phyloP scores from a whole-genome alignment of 2,329 filamentous ascomycete species.

The Trichophyton equinum region DNA sequence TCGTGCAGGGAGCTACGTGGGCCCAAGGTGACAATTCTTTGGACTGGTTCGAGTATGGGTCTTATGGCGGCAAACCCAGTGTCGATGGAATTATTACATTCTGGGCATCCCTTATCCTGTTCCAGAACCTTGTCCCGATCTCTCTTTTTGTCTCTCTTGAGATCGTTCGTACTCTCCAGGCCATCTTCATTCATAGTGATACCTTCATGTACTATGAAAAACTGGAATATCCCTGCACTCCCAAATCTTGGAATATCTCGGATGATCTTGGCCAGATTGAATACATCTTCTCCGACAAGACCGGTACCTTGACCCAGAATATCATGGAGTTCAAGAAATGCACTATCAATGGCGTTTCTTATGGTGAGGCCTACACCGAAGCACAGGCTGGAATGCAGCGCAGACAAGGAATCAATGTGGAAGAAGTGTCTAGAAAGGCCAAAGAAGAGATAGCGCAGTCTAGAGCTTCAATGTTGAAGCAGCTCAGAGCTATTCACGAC shows the following conservation, averaged over 20 bases:
- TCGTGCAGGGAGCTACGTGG: slow-evolving; percentile 79
- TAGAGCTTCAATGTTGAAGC: slow-evolving; percentile 56
- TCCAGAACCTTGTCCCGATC: slow-evolving; percentile 97
- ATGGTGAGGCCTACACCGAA: slow-evolving; percentile 96
- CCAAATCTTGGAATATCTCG: slow-evolving; percentile 98
- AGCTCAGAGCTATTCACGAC: slow-evolving; percentile 64
- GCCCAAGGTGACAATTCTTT: slow-evolving; percentile 59
- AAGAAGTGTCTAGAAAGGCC: slow-evolving; percentile 61
- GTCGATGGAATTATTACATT: slow-evolving; percentile 92
- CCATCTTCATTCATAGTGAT: slow-evolving; percentile 95
- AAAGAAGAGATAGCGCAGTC: slow-evolving; percentile 67
- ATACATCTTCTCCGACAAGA: slow-evolving; percentile 97
- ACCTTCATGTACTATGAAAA: slow-evolving; percentile 93
- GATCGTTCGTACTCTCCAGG: slow-evolving; percentile 84
- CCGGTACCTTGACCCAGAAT: slow-evolving; percentile 78
- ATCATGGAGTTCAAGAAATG: slow-evolving; percentile 99
- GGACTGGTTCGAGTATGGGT: slow-evolving; percentile 72
- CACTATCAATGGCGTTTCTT: slow-evolving; percentile 88
- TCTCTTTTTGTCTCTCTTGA: slow-evolving; percentile 96
- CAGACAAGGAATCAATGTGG: slow-evolving; percentile 73
- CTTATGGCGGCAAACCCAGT: slow-evolving; percentile 59
- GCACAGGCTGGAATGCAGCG: slow-evolving; percentile 94
- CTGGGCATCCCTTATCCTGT: slow-evolving; percentile 86
- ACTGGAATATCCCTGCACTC: slow-evolving; percentile 87
- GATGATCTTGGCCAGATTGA: slow-evolving; percentile 97